Evolutionary conservation across 129 eudicot species (phyloP), one percentile per base, ranked within the genome.

Genomic region (Pseudognaphalium luteoalbum): DNA sequence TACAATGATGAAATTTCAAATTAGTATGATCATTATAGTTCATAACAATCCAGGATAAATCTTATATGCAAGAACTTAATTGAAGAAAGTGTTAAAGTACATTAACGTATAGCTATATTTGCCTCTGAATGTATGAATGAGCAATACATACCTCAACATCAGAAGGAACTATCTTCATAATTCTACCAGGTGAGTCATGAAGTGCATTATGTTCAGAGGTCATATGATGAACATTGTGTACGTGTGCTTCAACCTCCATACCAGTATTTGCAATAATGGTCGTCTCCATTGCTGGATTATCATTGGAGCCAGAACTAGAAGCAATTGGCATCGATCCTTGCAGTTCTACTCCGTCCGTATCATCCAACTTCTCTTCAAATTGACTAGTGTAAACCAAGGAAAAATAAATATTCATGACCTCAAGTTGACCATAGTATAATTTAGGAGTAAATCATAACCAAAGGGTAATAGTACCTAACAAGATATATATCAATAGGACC

Each of bases 401-500:
- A 8, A 9, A 33, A 87, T 76, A 72, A 82, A 72, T 83, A 78
- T 72, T 75, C 82, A 84, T 75, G 75, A 86, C 89, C 85, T 88
- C 97, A 81, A 88, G 88, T 91, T 88, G 97, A 79, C 94, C 83
- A 80, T 0, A 61, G 54, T 4, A 71, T 32, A 28, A 39, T 7
- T 67, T 47, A 47, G 21, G 39, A 66, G 3, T n/a, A 16, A 20
- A 29, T 52, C 9, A 7, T 50, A 51, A 70, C 35, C 68, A 70
- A 58, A 20, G 5, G 39, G 61, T 7, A 54, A 35, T 7, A 12
- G 70, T 90, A 95, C 99, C 99, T 91, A 83, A 95, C 97, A 75
- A 95, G 97, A 78, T 91, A 95, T 61, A 95, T 94, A 89, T 95
- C 99, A 22, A 95, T 91, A 25, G 97, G 97, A 65, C 97, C 99